phyloP scores from a whole-genome alignment of 106 monocot species.

The Dioscorea zingiberensis region DNA sequence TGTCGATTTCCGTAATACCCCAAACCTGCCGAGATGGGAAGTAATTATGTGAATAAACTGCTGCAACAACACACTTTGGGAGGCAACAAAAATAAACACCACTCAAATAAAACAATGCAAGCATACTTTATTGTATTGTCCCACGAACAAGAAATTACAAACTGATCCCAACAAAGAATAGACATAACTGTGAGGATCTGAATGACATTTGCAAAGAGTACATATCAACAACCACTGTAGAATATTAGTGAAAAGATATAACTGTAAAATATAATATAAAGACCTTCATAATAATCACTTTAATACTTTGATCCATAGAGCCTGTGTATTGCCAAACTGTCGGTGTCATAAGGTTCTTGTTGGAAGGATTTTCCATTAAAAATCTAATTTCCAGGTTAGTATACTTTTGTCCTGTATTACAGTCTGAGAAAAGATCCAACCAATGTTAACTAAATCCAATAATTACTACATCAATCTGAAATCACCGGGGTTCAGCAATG shows the following conservation, averaged over 20 bases:
- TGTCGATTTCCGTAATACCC: neutral
- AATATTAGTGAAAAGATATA: neutral
- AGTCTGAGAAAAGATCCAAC: no score
- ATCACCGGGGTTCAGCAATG: constrained; percentile 4
- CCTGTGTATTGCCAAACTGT: neutral
- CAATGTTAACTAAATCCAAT: no score
- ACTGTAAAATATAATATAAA: no score
- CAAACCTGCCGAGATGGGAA: neutral
- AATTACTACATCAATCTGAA: no score
- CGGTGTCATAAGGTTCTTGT: neutral
- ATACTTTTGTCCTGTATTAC: constrained; percentile 11
- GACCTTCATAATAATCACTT: neutral
- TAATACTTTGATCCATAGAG: constrained; percentile 6
- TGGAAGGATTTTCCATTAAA: neutral
- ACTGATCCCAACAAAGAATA: neutral
- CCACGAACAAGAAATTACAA: neutral
- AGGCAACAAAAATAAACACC: no score
- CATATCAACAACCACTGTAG: neutral
- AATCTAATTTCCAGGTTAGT: neutral
- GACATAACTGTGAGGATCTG: constrained; percentile 2
- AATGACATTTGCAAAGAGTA: neutral
- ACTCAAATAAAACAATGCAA: neutral
- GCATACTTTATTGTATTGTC: constrained; percentile 1
- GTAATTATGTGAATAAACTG: no score
- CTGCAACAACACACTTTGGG: neutral